Evolutionary conservation across 495 filamentous ascomycete genomes (phyloP).

Genomic region (Astrocystis sublimbata): DNA sequence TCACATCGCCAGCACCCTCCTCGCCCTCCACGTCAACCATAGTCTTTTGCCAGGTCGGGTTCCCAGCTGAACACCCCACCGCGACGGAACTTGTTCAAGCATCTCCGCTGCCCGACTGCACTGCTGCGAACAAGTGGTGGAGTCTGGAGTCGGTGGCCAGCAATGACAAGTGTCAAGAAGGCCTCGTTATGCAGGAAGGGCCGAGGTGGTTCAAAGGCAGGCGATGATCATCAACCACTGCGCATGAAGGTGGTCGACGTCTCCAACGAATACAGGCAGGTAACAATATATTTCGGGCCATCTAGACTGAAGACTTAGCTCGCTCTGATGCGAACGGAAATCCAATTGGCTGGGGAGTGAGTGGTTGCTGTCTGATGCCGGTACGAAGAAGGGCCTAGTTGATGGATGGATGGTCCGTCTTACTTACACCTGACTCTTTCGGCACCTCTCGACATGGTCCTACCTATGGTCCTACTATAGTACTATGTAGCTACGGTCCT

Average conservation of each 20-base stretch:
- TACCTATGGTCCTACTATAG: not conserved
- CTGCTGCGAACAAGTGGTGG: not conserved
- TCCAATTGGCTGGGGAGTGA: not conserved
- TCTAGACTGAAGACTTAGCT: not conserved
- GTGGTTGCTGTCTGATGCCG: slow-evolving; percentile 9
- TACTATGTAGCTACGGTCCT: no score
- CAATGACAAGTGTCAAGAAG: slow-evolving; percentile 8
- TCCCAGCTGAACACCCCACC: not conserved
- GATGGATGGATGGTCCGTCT: no score
- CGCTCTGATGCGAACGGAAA: not conserved
- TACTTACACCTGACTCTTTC: slow-evolving; percentile 9
- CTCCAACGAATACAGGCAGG: not conserved
- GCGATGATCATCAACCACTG: slow-evolving; percentile 1
- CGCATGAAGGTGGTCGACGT: not conserved
- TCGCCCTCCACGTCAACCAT: not conserved
- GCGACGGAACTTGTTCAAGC: not conserved
- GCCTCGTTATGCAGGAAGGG: not conserved
- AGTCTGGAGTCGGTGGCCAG: not conserved
- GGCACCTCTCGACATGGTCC: slow-evolving; percentile 2
- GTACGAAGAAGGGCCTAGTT: slow-evolving; percentile 8
- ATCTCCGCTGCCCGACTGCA: not conserved
- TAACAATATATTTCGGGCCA: not conserved
- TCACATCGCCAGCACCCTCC: no score
- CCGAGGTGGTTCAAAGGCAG: not conserved
- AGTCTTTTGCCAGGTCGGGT: not conserved